Percentiles rank a stretch among this genome's conserved stretches.
These are phyloP conservation scores for Ceratocystis alfenasii DNA, from an alignment of 2,329 filamentous ascomycete genomes.

Conservation along the genomic window DNA sequence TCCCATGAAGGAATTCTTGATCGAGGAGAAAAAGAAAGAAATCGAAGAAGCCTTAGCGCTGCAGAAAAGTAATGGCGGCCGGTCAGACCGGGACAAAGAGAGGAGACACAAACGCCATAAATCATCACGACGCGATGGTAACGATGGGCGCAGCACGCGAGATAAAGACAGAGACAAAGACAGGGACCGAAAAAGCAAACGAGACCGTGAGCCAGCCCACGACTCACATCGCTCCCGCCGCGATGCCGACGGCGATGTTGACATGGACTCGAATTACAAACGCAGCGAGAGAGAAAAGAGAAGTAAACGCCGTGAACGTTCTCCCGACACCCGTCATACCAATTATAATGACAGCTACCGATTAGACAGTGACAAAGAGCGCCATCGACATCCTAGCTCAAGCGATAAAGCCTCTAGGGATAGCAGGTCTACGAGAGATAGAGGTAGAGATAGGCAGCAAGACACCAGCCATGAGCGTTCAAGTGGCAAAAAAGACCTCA, in stretches of 20 bases:
- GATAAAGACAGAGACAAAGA: constrained; percentile 24
- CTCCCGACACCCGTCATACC: not conserved
- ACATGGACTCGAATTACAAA: constrained; percentile 26
- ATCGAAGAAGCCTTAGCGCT: constrained; percentile 53
- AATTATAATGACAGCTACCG: not conserved
- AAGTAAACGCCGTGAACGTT: constrained; percentile 20
- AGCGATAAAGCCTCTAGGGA: not conserved
- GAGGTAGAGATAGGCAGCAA: not conserved
- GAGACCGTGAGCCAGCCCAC: constrained; percentile 28
- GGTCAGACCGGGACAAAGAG: constrained; percentile 10
- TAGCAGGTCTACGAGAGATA: not conserved
- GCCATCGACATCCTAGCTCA: not conserved
- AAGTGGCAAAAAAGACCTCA: constrained; percentile 23
- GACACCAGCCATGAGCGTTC: not conserved
- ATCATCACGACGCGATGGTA: constrained; percentile 24
- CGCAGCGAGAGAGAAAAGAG: constrained; percentile 22
- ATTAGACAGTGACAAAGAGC: not conserved
- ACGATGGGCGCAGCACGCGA: not conserved
- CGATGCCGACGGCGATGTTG: constrained; percentile 25
- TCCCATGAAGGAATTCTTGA: constrained; percentile 86
- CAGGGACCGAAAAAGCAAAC: not conserved
- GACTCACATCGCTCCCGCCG: constrained; percentile 36
- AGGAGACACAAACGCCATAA: constrained; percentile 31
- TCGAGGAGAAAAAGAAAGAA: constrained; percentile 85
- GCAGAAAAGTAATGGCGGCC: constrained; percentile 37